A percentile compares a stretch with the other conserved stretches of the same genome.
Evolutionary conservation across 306 rosid species (phyloP).

Genomic region (Sesbania bispinosa): DNA sequence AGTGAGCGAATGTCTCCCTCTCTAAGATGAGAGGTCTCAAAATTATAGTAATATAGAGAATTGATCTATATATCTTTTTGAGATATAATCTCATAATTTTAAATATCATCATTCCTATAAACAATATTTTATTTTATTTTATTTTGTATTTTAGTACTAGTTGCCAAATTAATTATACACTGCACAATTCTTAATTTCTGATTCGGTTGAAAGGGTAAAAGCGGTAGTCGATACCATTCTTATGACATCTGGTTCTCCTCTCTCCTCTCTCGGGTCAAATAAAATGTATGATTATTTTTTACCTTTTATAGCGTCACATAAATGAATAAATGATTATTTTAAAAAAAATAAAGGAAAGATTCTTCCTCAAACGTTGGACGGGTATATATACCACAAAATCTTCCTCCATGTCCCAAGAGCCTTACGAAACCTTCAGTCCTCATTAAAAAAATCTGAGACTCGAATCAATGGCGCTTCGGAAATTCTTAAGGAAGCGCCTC

Average conservation of each 20-base stretch:
- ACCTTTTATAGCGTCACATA: background rate
- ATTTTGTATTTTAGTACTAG: too few relatives aligned
- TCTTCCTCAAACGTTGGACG: conserved; percentile 35
- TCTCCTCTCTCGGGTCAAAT: background rate
- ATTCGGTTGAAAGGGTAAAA: background rate
- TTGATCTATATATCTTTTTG: too few relatives aligned
- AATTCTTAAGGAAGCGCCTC: conserved; percentile 41
- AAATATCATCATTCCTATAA: too few relatives aligned
- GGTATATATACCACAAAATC: conserved; percentile 15
- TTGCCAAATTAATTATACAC: background rate
- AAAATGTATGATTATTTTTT: background rate
- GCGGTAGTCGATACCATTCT: background rate
- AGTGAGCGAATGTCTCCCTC: too few relatives aligned
- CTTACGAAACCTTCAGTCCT: background rate
- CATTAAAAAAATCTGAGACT: background rate
- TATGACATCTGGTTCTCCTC: background rate
- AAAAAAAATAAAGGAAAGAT: background rate
- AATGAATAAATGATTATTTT: background rate
- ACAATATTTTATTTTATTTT: too few relatives aligned
- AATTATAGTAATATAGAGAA: too few relatives aligned
- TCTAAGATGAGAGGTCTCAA: too few relatives aligned
- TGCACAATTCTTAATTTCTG: conserved; percentile 1
- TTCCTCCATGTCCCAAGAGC: background rate
- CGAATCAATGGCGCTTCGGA: conserved; percentile 63
- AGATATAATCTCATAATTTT: too few relatives aligned